Base-by-base conservation (phyloP, 1,284 basidiomycete species). In the Ustilago shanxiensis region DNA sequence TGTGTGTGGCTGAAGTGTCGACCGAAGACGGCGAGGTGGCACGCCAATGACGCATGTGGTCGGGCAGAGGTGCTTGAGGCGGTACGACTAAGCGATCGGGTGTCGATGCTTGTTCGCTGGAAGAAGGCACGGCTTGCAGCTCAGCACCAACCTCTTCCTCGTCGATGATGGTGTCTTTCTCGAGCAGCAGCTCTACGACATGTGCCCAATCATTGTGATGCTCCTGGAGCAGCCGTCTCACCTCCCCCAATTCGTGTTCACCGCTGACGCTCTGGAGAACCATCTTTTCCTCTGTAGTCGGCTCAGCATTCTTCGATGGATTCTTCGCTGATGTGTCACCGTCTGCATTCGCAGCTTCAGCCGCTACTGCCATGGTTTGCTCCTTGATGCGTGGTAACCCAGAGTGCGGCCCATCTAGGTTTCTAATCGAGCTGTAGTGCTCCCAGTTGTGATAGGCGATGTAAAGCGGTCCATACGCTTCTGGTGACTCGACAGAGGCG, bases 371-470 rank as follows among this genome's bases (percentile, higher is more conserved):
- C 14, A 73, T 55, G 16, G n/a, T 60, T 14, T 57, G 60, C 85
- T 94, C 92, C 52, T 88, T 86, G 13, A 95, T 90, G 61, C 88
- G 87, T 3, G 94, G 94, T 5, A 92, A 87, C 7, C 93, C 94
- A 0, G 89, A 88, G 81, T 95, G 93, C 0, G 94, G 94, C 2
- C 94, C 94, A n/a, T 89, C 89, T 35, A 94, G 87, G 85, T 93
- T 95, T 44, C 94, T 92, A 59, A 95, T 92, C 22, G 92, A 93
- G n/a, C 93, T 94, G 84, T 95, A 95, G 85, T 95, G 94, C 83
- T 95, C 93, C 93, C 93, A 95, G 80, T 94, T 93, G 83, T 95
- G 92, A 83, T 95, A 95, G 35, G 83, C 83, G 54, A 85, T 75
- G 68, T 82, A 81, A 18, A 85, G 70, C 3, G 83, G 81, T 1